Percentiles rank a stretch among this genome's conserved stretches.
phyloP scores from a whole-genome alignment of 331 rosid species.

The Malus hybrid region DNA sequence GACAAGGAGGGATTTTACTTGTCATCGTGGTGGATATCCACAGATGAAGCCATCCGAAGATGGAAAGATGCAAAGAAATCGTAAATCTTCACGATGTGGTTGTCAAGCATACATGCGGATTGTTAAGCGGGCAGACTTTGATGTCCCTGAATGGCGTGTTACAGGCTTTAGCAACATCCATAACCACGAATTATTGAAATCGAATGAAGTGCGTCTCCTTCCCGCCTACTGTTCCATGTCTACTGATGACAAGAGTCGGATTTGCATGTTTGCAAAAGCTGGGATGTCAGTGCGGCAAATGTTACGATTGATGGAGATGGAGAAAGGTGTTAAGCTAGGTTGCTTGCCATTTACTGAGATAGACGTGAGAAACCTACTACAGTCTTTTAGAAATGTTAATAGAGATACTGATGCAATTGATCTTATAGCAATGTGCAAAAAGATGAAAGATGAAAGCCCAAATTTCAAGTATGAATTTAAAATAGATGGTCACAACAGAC shows the following conservation, averaged over 20 bases:
- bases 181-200: slow-evolving; percentile 67
- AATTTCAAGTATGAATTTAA: slow-evolving; percentile 75
- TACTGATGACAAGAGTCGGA: slow-evolving; percentile 78
- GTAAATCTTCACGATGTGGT: slow-evolving; percentile 79
- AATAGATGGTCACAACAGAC: slow-evolving; percentile 68
- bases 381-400: slow-evolving; percentile 72
- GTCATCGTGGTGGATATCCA: slow-evolving; percentile 86
- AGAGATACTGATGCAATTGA: slow-evolving; percentile 80
- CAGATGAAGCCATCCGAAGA: slow-evolving; percentile 77
- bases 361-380: slow-evolving; percentile 72
- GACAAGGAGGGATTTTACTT: slow-evolving; percentile 82
- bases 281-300: slow-evolving; percentile 93
- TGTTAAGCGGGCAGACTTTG: slow-evolving; percentile 71
- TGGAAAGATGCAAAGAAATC: slow-evolving; percentile 78
- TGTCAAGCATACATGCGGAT: slow-evolving; percentile 83
- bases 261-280: slow-evolving; percentile 86
- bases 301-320: slow-evolving; percentile 80
- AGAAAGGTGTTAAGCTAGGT: slow-evolving; percentile 81
- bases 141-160: slow-evolving; percentile 89
- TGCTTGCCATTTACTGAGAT: slow-evolving; percentile 76
- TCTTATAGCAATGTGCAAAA: slow-evolving; percentile 78
- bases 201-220: slow-evolving; percentile 56
- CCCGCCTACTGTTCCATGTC: slow-evolving; percentile 66
- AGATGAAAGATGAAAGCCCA: slow-evolving; percentile 64
- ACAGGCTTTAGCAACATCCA: slow-evolving; percentile 76